Evolutionary conservation across 192 early-diverging fungal species (phyloP).

Genomic region (Funneliformis geosporum): DNA sequence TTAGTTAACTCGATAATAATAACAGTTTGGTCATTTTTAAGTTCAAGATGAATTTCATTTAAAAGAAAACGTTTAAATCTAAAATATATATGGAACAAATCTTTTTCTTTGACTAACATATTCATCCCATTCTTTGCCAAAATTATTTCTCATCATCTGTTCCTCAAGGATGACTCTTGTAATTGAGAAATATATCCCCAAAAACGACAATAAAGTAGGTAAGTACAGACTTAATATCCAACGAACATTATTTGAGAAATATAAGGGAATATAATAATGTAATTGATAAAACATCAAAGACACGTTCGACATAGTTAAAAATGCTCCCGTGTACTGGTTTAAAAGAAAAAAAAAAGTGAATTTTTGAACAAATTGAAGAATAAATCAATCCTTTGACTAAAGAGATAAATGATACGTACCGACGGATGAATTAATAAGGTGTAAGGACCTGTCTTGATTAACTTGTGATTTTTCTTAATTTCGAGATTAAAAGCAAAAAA

Average conservation of each 20-base stretch:
- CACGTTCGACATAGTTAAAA: not conserved
- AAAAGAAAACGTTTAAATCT: not conserved
- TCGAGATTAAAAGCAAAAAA: constrained; percentile 21
- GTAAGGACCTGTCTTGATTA: constrained; percentile 26
- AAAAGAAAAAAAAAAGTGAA: not conserved
- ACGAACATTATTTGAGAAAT: not conserved
- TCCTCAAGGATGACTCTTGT: not conserved
- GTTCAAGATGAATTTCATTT: no score
- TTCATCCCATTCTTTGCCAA: constrained; percentile 12
- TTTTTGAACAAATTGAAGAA: not conserved
- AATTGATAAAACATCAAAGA: constrained; percentile 3
- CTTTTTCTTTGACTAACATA: not conserved
- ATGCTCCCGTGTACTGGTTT: not conserved
- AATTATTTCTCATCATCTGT: not conserved
- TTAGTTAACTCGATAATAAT: no score
- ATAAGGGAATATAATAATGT: not conserved
- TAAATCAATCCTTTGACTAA: not conserved
- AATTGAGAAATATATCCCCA: not conserved
- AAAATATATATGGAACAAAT: constrained; percentile 7
- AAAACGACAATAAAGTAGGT: not conserved
- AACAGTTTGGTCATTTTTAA: no score
- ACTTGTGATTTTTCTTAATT: not conserved
- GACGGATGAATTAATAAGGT: constrained; percentile 26
- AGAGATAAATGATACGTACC: not conserved
- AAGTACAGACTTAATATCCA: not conserved